phyloP scores from a whole-genome alignment of 495 filamentous ascomycete species.

The Penicillium samsonianum region DNA sequence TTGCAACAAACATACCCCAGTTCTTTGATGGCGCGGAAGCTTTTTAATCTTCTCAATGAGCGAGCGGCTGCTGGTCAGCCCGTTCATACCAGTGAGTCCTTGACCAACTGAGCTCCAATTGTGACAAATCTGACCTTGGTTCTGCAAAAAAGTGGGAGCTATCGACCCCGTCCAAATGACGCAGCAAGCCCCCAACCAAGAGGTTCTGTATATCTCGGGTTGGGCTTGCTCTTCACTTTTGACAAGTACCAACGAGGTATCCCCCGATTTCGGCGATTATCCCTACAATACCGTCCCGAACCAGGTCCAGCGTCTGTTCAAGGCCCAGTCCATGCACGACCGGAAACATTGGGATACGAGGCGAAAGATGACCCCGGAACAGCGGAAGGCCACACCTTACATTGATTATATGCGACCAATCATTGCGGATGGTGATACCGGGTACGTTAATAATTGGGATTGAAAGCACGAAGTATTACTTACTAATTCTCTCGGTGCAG shows the following conservation, averaged over 20 bases:
- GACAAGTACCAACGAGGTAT: constrained; percentile 94
- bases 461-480: not conserved
- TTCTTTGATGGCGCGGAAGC: constrained; percentile 88
- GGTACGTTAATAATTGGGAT: constrained; percentile 44
- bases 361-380: constrained; percentile 69
- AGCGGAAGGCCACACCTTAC: constrained; percentile 75
- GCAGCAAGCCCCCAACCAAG: constrained; percentile 93
- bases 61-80: constrained; percentile 74
- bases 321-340: constrained; percentile 95
- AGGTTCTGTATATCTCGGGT: constrained; percentile 92
- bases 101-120: constrained; percentile 3
- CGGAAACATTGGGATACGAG: constrained; percentile 89
- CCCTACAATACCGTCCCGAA: constrained; percentile 99
- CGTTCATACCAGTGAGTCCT: constrained; percentile 77
- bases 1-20: constrained; percentile 86
- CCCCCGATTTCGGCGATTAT: constrained; percentile 96
- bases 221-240: constrained; percentile 96
- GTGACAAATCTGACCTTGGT: constrained; percentile 12
- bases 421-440: constrained; percentile 96
- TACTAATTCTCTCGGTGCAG: constrained; percentile 24
- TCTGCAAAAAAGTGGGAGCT: constrained; percentile 74
- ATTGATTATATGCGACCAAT: constrained; percentile 92
- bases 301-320: constrained; percentile 92
- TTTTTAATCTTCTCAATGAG: constrained; percentile 84
- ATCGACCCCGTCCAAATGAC: constrained; percentile 99